Conservation (phyloP, 78 protist species). For the slime mould (Dictyostelium discoideum) region DNA sequence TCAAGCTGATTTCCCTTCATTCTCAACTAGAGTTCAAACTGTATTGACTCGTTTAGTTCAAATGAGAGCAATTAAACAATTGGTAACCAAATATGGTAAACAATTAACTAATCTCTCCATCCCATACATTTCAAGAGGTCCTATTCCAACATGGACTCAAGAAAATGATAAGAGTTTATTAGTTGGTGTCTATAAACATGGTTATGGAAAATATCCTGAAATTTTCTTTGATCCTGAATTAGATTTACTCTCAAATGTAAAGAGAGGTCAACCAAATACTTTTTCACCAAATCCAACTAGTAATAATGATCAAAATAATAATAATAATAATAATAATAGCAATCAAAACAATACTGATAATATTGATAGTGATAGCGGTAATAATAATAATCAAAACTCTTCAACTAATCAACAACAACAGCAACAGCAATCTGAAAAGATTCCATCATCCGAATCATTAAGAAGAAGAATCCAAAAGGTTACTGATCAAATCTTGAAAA, state of each 20-base stretch:
- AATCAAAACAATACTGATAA: not conserved
- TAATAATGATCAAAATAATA: not conserved
- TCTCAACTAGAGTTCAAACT: slow-evolving; percentile 52
- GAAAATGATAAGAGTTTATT: slow-evolving; percentile 55
- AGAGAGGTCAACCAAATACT: not conserved
- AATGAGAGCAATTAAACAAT: slow-evolving; percentile 34
- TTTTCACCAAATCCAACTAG: not conserved
- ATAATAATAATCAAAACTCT: not conserved
- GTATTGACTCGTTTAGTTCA: slow-evolving; percentile 25
- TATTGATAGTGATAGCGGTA: not conserved
- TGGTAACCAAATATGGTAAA: slow-evolving; percentile 40
- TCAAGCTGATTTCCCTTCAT: slow-evolving; percentile 53
- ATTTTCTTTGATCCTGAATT: slow-evolving; percentile 36
- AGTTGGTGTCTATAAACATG: slow-evolving; percentile 74
- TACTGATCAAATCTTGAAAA: slow-evolving; percentile 11
- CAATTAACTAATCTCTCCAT: not conserved
- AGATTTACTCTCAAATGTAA: not conserved
- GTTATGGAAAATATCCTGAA: slow-evolving; percentile 69
- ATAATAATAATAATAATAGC: not conserved
- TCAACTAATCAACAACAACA: not conserved
- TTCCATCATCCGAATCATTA: slow-evolving; percentile 55
- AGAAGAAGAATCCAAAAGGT: slow-evolving; percentile 46
- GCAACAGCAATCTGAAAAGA: not conserved
- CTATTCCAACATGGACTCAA: slow-evolving; percentile 41
- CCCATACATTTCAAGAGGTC: slow-evolving; percentile 40